A percentile compares a stretch with the other conserved stretches of the same genome.
These are phyloP conservation scores for Leptodermis oblonga DNA, from an alignment of 257 asterid species.

Conservation along the genomic window DNA sequence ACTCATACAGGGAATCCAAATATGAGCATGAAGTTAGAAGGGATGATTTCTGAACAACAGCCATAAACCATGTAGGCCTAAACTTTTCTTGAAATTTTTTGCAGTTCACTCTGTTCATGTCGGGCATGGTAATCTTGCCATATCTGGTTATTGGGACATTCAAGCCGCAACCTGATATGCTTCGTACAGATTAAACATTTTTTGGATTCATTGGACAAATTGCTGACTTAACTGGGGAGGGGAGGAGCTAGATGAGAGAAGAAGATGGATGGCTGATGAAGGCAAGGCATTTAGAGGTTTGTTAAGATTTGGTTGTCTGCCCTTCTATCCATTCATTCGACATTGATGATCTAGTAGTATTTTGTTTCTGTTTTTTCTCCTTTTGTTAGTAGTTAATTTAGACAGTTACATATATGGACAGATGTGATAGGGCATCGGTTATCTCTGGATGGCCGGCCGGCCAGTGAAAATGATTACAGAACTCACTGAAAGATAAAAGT, in stretches of 20 bases:
- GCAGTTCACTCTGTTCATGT: conserved; percentile 71
- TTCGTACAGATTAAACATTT: conserved; percentile 45
- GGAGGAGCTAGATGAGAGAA: conserved; percentile 15
- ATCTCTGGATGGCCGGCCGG: conserved; percentile 3
- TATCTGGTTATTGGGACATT: conserved; percentile 41
- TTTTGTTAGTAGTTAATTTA: background rate
- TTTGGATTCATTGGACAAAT: conserved; percentile 13
- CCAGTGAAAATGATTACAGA: conserved; percentile 2
- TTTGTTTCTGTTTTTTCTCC: background rate
- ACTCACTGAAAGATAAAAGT: background rate
- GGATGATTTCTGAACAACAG: background rate
- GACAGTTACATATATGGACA: background rate
- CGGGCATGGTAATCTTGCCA: conserved; percentile 52
- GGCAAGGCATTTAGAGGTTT: conserved; percentile 3
- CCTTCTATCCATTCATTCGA: background rate
- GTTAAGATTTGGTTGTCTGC: conserved; percentile 7
- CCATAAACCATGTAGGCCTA: conserved; percentile 4
- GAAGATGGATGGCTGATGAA: conserved; percentile 5
- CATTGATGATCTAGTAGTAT: background rate
- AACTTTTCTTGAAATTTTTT: conserved; percentile 7
- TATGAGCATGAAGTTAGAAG: background rate
- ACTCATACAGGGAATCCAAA: no score
- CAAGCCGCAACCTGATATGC: conserved; percentile 40
- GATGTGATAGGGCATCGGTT: background rate
- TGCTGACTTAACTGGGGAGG: conserved; percentile 19